Conservation (phyloP, 768 basidiomycete genomes). For the Pleurotus tuoliensis region DNA sequence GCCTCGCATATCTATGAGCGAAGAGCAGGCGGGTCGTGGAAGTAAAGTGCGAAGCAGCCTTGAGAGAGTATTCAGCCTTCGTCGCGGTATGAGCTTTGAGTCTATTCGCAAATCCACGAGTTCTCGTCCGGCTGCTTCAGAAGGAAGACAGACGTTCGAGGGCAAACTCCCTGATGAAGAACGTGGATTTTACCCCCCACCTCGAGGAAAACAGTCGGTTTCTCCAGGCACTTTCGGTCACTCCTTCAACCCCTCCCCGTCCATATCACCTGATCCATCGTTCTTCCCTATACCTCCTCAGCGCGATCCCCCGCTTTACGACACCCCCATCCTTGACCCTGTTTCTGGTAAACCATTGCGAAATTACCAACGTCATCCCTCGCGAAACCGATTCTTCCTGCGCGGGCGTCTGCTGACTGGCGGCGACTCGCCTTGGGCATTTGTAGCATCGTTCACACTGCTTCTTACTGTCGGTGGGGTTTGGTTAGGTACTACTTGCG, state of each 20-base stretch:
- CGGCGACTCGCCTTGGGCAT: constrained; percentile 83
- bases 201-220: constrained; percentile 18
- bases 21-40: constrained; percentile 4
- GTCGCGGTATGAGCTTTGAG: constrained; percentile 49
- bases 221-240: constrained; percentile 11
- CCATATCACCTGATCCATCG: constrained; percentile 16
- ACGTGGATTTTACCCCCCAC: constrained; percentile 16
- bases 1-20: constrained; percentile 20
- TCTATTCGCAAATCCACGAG: constrained; percentile 30
- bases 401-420: constrained; percentile 74
- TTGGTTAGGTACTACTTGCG: constrained; percentile 87
- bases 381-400: constrained; percentile 74
- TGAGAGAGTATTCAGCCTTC: constrained; percentile 54
- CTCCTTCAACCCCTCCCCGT: constrained; percentile 12
- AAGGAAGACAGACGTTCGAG: constrained; percentile 24
- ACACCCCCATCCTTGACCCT: constrained; percentile 30
- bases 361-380: constrained; percentile 64
- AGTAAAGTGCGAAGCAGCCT: constrained; percentile 54
- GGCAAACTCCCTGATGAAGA: constrained; percentile 32
- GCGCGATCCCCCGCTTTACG: constrained; percentile 28
- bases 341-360: constrained; percentile 40
- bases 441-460: constrained; percentile 59
- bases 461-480: constrained; percentile 66
- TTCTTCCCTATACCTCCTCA: constrained; percentile 18
- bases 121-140: constrained; percentile 17